Evolutionary conservation across 306 rosid genomes (phyloP), one percentile per base, ranked within the genome.

Genomic region (Rosa persica): DNA sequence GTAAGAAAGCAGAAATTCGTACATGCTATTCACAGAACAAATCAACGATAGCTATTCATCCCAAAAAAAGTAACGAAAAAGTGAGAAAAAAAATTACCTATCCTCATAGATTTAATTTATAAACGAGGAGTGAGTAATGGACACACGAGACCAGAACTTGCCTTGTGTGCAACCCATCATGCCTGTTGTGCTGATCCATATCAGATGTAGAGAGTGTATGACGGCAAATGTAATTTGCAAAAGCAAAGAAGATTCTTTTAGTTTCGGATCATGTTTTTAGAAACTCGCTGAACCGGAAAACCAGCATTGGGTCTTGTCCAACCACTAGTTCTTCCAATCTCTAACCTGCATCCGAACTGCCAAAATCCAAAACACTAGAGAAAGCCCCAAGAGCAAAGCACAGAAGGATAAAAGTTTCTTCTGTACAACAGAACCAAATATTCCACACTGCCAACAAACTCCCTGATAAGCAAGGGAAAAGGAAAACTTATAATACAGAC

Each of bases 1-100:
- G 46, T 39, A 64, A 48, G 62, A 46, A 19, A 43, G 5, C 61
- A 64, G 57, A 76, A 71, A 58, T 70, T 55, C 79, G 87, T 79
- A 72, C 77, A 82, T 76, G 44, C 76, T 79, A 55, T 47, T 16
- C 19, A 15, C 80, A 64, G 8, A 70, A 79, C 65, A 23, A 30
- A 30, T 30, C 36, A 30, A 30, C 36, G 36, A 20, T 5, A 8
- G 12, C 48, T 61, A 25, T 5, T 61, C 13, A 55, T 55, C 27
- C 23, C 22, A 7, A 20, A 55, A n/a, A 55, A 55, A 10, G 7
- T 22, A 22, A 20, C 16, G 55, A 49, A 16, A 54, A 16, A 49
- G 6, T 13, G 52, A 48, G 52, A 48, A 22, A 12, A 55, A 55
- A 27, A 1, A 11, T 58, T 23, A 12, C 67, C 38, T 61, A 30